These are phyloP conservation scores for Nicotiana undulata DNA, from an alignment of 257 asterid genomes.

Conservation along the genomic window DNA sequence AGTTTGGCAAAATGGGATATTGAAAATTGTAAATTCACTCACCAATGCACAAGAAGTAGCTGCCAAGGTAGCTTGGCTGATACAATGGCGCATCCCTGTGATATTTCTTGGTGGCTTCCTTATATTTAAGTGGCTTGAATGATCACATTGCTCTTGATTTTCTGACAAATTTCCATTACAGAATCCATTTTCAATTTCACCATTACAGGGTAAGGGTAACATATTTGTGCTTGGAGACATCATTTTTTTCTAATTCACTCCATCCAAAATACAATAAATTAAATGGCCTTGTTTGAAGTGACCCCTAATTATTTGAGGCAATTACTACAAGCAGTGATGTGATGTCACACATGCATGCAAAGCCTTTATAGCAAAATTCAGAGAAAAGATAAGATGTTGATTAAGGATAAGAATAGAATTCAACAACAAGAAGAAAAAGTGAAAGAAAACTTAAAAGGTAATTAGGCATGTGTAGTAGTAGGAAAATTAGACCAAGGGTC, in stretches of 20 bases:
- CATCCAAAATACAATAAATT: constrained; percentile 11
- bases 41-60: constrained; percentile 44
- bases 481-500: too few species aligned
- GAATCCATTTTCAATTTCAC: constrained; percentile 36
- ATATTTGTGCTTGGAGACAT: constrained; percentile 47
- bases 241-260: constrained; percentile 15
- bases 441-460: neutral
- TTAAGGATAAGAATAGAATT: too few species aligned
- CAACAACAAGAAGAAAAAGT: neutral
- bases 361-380: neutral
- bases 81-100: constrained; percentile 75
- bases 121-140: constrained; percentile 33
- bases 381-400: neutral
- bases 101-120: constrained; percentile 55
- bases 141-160: constrained; percentile 29
- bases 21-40: constrained; percentile 17
- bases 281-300: neutral
- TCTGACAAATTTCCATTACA: constrained; percentile 24
- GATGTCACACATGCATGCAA: constrained; percentile 6
- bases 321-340: constrained; percentile 8
- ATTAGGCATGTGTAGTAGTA: too few species aligned
- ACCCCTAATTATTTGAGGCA: too few species aligned
- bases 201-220: constrained; percentile 25
- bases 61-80: constrained; percentile 67
- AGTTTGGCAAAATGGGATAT: neutral